A percentile compares a stretch with the other conserved stretches of the same genome.
phyloP scores from a whole-genome alignment of 257 asterid species.

The Nicotiana attenuata region DNA sequence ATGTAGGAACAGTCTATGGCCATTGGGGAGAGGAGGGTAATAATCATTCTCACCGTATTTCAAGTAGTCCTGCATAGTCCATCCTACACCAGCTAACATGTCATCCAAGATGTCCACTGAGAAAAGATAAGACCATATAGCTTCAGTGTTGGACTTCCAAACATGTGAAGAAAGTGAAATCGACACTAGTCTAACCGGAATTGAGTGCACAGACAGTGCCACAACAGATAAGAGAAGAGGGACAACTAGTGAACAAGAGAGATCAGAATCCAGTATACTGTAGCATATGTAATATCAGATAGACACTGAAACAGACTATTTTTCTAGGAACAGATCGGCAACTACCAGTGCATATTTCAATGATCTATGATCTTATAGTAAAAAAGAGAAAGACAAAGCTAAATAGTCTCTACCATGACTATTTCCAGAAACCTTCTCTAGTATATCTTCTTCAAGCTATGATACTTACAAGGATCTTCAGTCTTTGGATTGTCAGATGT shows the following conservation, averaged over 20 bases:
- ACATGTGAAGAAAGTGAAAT: background rate
- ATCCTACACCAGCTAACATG: constrained; percentile 90
- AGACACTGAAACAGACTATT: background rate
- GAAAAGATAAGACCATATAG: constrained; percentile 8
- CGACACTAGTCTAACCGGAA: background rate
- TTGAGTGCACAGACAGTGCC: background rate
- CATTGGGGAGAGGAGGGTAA: constrained; percentile 91
- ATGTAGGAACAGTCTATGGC: constrained; percentile 85
- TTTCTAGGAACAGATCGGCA: background rate
- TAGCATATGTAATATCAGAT: background rate
- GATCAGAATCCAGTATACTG: background rate
- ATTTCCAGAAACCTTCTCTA: background rate
- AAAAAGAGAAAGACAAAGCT: background rate
- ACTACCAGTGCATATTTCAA: background rate
- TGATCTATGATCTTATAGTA: background rate
- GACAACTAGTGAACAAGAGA: background rate
- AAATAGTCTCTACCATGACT: background rate
- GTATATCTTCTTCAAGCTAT: background rate
- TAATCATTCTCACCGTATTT: constrained; percentile 92
- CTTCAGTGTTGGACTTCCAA: background rate
- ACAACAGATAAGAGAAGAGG: background rate
- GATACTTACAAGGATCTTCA: constrained; percentile 87
- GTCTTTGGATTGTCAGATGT: constrained; percentile 84
- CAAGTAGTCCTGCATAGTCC: constrained; percentile 96
- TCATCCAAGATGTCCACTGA: constrained; percentile 94